Evolutionary conservation across 1,139 yeast species (phyloP).

Genomic region (Saccharomycopsis phalli): DNA sequence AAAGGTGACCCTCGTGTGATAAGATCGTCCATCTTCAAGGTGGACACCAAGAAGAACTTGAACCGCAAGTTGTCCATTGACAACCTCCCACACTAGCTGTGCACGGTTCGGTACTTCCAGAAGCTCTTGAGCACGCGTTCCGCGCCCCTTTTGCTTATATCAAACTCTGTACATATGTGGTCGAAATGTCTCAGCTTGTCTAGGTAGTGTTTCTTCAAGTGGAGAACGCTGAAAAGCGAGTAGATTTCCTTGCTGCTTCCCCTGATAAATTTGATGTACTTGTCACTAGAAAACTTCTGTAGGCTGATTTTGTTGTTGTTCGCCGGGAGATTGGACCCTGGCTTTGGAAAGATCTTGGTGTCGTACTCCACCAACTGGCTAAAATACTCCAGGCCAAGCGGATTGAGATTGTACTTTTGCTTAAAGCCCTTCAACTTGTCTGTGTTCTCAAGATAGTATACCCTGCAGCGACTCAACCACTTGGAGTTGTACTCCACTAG

Average conservation of each 20-base stretch:
- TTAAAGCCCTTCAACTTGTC: constrained; percentile 1
- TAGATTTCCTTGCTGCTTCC: constrained; percentile 6
- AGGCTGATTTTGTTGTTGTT: constrained; percentile 9
- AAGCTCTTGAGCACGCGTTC: constrained; percentile 14
- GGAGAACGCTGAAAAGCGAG: constrained; percentile 17
- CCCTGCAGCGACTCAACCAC: constrained; percentile 18
- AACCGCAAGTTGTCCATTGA: constrained; percentile 48
- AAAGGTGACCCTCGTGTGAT: constrained; percentile 86
- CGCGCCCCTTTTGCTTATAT: constrained; percentile 13
- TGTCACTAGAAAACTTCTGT: constrained; percentile 13
- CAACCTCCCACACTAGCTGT: constrained; percentile 25
- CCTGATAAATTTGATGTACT: constrained; percentile 15
- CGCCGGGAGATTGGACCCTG: constrained; percentile 9
- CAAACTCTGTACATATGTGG: constrained; percentile 19
- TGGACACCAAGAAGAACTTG: constrained; percentile 47
- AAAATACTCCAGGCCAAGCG: too few species aligned
- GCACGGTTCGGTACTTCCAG: constrained; percentile 18
- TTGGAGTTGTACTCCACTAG: constrained; percentile 24
- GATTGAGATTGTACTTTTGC: constrained; percentile 5
- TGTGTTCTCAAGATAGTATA: constrained; percentile 13
- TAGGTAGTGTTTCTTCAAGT: constrained; percentile 17
- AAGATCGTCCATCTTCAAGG: constrained; percentile 65
- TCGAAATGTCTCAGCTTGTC: constrained; percentile 20
- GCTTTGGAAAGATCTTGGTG: constrained; percentile 15
- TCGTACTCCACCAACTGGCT: constrained; percentile 4